phyloP scores from a whole-genome alignment of 805 yeast genomes.

The Yamadazyma nakazawae region DNA sequence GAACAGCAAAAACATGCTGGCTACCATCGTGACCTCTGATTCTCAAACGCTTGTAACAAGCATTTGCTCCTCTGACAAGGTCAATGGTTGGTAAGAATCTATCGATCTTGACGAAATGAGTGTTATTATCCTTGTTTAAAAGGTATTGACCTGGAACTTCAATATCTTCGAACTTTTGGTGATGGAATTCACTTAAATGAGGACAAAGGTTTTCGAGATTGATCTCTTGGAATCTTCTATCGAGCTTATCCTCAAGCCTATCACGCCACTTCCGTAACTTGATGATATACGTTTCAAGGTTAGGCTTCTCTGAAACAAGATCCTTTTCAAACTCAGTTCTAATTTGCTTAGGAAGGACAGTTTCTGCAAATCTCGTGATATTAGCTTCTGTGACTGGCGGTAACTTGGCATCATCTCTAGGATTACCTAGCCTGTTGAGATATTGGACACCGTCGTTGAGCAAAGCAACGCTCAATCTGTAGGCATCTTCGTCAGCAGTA shows the following conservation, averaged over 20 bases:
- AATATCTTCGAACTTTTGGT: slow-evolving; percentile 95
- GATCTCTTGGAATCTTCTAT: slow-evolving; percentile 74
- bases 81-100: slow-evolving; percentile 88
- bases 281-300: slow-evolving; percentile 78
- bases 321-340: slow-evolving; percentile 90
- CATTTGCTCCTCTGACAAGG: slow-evolving; percentile 82
- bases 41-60: slow-evolving; percentile 83
- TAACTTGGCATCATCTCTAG: slow-evolving; percentile 80
- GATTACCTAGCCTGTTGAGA: slow-evolving; percentile 79
- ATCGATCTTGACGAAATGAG: slow-evolving; percentile 91
- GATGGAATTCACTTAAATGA: slow-evolving; percentile 94
- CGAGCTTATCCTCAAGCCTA: slow-evolving; percentile 85
- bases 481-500: slow-evolving; percentile 93
- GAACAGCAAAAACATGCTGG: slow-evolving; percentile 89
- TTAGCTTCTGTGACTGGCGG: slow-evolving; percentile 92
- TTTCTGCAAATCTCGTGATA: slow-evolving; percentile 85
- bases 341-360: slow-evolving; percentile 83
- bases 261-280: slow-evolving; percentile 91
- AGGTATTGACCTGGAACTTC: slow-evolving; percentile 97
- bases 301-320: slow-evolving; percentile 82
- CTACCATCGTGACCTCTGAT: slow-evolving; percentile 94
- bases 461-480: slow-evolving; percentile 86
- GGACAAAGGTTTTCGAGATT: slow-evolving; percentile 90
- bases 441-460: slow-evolving; percentile 92
- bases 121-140: slow-evolving; percentile 79